phyloP scores from a whole-genome alignment of 495 filamentous ascomycete species.

The Aspergillus homomorphus region DNA sequence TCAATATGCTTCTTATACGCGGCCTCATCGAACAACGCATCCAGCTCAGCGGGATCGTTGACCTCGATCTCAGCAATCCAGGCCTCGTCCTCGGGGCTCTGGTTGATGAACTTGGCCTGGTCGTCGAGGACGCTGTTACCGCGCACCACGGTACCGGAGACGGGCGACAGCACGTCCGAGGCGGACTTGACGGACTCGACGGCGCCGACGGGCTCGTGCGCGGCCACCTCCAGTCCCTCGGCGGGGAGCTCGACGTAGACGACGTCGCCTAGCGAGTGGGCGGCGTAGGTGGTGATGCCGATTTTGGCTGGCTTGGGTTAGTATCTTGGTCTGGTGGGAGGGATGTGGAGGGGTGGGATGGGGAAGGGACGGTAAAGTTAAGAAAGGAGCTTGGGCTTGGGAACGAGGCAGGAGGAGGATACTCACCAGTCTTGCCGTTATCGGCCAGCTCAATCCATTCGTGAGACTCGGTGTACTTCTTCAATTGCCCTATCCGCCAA shows the following conservation, averaged over 20 bases:
- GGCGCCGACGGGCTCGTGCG: constrained; percentile 81
- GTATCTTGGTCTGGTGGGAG: background rate
- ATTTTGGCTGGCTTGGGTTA: constrained; percentile 57
- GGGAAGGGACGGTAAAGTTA: background rate
- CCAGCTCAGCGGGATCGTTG: constrained; percentile 63
- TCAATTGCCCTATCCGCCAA: constrained; percentile 51
- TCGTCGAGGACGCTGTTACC: constrained; percentile 73
- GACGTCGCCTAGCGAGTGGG: constrained; percentile 87
- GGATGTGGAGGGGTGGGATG: background rate
- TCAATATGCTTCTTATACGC: constrained; percentile 72
- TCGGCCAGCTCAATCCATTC: constrained; percentile 91
- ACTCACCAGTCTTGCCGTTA: constrained; percentile 57
- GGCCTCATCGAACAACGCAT: constrained; percentile 66
- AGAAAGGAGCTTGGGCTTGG: constrained; percentile 1
- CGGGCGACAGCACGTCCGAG: constrained; percentile 88
- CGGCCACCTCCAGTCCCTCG: constrained; percentile 55
- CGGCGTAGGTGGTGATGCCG: constrained; percentile 89
- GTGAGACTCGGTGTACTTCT: constrained; percentile 95
- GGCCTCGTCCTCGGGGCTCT: constrained; percentile 77
- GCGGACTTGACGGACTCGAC: constrained; percentile 98
- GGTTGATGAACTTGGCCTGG: constrained; percentile 81
- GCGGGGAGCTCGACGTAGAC: constrained; percentile 93
- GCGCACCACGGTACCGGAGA: constrained; percentile 69
- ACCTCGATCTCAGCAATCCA: constrained; percentile 91
- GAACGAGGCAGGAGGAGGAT: background rate